Evolutionary conservation across 805 yeast genomes (phyloP), one percentile per base, ranked within the genome.

Genomic region (Myxozyma neglecta): DNA sequence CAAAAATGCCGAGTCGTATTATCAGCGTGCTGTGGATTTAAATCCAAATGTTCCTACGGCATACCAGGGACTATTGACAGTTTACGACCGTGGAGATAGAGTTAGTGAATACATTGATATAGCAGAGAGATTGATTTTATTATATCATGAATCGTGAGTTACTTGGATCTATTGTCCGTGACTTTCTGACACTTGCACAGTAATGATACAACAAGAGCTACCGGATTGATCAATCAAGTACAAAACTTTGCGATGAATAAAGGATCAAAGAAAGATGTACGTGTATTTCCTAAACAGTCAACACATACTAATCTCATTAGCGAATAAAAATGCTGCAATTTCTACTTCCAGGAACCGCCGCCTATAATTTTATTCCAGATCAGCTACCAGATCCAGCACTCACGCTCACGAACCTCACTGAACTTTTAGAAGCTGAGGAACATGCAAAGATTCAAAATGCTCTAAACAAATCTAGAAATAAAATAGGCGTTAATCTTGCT

Each of bases 41-140:
- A 34, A 71, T 75, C 52, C 75, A 65, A 39, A 70, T 63, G 83
- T 86, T 54, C 65, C 84, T 1, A 72, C 82, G 32, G 96, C 91
- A 0, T 92, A 94, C 96, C 90, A 89, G 70, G 98, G 98, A 0
- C 78, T 86, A 61, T 74, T 85, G 43, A 58, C 64, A 10, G 54
- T 72, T 4, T 68, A 70, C 47, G 69, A 68, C 16, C 60, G 57
- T 10, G 53, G 42, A n/a, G 64, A 68, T 13, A 63, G 70, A 29
- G 11, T 59, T 18, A 29, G 43, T 4, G 61, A 56, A 10, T 67
- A 68, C 48, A 56, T 74, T 10, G 65, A 68, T 1, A 61, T 70
- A 1, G 45, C 66, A 4, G 61, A 60, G 20, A 65, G 63, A 8
- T 50, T 70, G 50, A 50, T 71, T 10, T 42, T 61, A 32, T 32